These are phyloP conservation scores for Penicillium mononematosum DNA, from an alignment of 495 filamentous ascomycete species.

Conservation along the genomic window DNA sequence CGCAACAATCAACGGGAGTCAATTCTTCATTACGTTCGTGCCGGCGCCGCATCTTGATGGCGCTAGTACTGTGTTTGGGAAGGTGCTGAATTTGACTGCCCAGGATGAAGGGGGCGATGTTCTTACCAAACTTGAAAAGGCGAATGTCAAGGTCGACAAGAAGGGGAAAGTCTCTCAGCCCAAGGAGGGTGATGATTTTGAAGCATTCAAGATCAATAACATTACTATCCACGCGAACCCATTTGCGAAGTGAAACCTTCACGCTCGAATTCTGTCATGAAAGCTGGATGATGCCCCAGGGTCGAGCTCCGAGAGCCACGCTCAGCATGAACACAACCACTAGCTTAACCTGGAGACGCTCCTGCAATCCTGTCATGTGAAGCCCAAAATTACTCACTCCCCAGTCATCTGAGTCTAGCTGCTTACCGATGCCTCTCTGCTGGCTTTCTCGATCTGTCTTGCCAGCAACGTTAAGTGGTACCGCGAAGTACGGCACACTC, in stretches of 20 bases:
- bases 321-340: background rate
- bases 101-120: slow-evolving; percentile 48
- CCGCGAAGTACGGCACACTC: background rate
- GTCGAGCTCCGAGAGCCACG: background rate
- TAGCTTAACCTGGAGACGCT: background rate
- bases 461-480: background rate
- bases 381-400: background rate
- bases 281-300: background rate
- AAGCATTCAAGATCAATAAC: slow-evolving; percentile 64
- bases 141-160: slow-evolving; percentile 84
- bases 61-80: slow-evolving; percentile 89
- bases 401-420: background rate
- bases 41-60: slow-evolving; percentile 91
- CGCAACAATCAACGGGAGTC: slow-evolving; percentile 81
- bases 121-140: slow-evolving; percentile 63
- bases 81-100: slow-evolving; percentile 56
- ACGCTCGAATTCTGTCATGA: background rate
- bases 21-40: slow-evolving; percentile 90
- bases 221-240: slow-evolving; percentile 96
- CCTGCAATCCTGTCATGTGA: background rate
- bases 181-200: slow-evolving; percentile 48
- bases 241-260: slow-evolving; percentile 60
- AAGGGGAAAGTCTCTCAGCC: slow-evolving; percentile 71
- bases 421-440: background rate
- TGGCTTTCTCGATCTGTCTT: background rate